Base-by-base conservation (phyloP, 2,329 filamentous ascomycete genomes). In the Balansia obtecta region DNA sequence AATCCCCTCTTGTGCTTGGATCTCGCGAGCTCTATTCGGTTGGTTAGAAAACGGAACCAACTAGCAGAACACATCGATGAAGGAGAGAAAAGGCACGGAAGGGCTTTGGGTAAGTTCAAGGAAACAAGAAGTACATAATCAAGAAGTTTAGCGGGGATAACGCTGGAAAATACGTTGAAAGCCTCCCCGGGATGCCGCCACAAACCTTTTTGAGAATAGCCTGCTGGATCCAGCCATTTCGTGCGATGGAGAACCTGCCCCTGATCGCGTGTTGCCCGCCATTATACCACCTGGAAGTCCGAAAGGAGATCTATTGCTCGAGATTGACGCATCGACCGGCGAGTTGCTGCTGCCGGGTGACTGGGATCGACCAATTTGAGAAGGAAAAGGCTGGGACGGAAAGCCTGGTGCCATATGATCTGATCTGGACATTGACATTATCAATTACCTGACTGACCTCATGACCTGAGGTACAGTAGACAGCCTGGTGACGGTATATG, bases 221-320 rank as follows among this genome's bases (percentile, higher is more conserved):
- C 91, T 79, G 65, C 76, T 71, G 50, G 80, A 82, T 52, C 84
- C 82, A 43, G 72, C 69, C 65, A 89, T 80, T 58, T 97, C 93
- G 73, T 95, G 90, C 69, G 90, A 96, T 61, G 93, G 93, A 77
- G 93, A 98, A 66, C 90, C 90, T 74, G 88, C 83, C 74, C 90
- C 89, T 63, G 91, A 86, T 72, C 91, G 79, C 61, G 79, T 68
- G 60, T 69, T 73, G 57, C 71, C 71, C 55, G 75, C 68, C 75
- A 83, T 81, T 64, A 87, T 69, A 52, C 79, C 74, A 60, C 79
- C 80, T 45, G 84, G 73, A 55, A 85, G 71, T 52, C 82, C 82
- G 63, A 91, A 86, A 20, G 87, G 80, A 56, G 87, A 85, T 68
- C 88, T 82, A 58, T 83, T 70, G 52, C 71, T 62, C 60, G 75